phyloP scores from a whole-genome alignment of 331 rosid species.

The Saraca asoca region DNA sequence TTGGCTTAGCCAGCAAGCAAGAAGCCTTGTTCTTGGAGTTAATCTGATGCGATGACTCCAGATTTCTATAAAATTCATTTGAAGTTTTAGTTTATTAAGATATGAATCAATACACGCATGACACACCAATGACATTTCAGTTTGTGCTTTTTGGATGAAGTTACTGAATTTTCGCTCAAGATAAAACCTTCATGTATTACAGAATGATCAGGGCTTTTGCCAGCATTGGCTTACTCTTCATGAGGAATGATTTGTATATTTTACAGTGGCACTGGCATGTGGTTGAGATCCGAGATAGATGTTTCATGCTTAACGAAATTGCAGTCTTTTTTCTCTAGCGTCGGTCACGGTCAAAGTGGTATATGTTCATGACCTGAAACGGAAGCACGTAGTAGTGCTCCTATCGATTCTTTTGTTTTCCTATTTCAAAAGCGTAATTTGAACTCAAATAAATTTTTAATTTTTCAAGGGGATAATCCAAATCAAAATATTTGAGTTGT shows the following conservation, averaged over 20 bases:
- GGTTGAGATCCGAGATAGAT: background rate
- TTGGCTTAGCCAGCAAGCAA: constrained; percentile 79
- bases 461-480: no score
- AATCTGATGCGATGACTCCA: constrained; percentile 42
- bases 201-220: background rate
- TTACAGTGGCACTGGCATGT: constrained; percentile 14
- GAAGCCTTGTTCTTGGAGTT: constrained; percentile 87
- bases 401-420: no score
- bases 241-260: constrained; percentile 20
- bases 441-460: no score
- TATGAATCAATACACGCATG: constrained; percentile 34
- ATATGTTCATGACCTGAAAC: no score
- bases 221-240: constrained; percentile 9
- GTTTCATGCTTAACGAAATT: background rate
- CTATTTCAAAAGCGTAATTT: no score
- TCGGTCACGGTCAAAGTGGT: no score
- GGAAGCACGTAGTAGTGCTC: no score
- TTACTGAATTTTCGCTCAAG: constrained; percentile 31
- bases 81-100: constrained; percentile 33
- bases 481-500: no score
- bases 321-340: background rate
- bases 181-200: constrained; percentile 7
- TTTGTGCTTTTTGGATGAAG: constrained; percentile 42
- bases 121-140: constrained; percentile 38
- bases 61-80: constrained; percentile 30